Evolutionary conservation across 257 asterid species (phyloP), one percentile per base, ranked within the genome.

Genomic region (Solanum sejunctum): DNA sequence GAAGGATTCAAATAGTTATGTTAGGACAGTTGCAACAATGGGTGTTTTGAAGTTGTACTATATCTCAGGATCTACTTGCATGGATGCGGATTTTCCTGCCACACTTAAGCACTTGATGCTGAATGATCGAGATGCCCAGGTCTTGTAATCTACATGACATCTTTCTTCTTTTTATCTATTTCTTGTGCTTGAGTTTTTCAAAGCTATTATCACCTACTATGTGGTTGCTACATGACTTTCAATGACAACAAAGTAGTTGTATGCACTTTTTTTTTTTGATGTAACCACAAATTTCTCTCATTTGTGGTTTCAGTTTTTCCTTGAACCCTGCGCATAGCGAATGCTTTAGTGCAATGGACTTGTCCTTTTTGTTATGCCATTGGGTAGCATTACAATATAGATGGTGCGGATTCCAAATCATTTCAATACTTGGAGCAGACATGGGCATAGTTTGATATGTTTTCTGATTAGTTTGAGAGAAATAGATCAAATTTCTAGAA

Each of bases 41-140:
- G 99, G 99, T 78, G 98, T 94, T 86, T 89, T 97, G 86, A 97
- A 97, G 93, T 89, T 97, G 72, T 97, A 97, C 87, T 98, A 97
- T 85, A 89, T 95, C 85, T 94, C 99, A 23, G 87, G 93, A 86
- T 87, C 94, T 51, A 95, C 99, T 57, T 97, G 99, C 84, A n/a
- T 94, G 70, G 99, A 97, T 95, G 95, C 98, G 21, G 99, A 95
- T 89, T 94, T 97, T 86, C 98, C 97, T 3, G 91, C 91, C 55
- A 85, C 91, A 84, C 93, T 97, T 83, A 97, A 94, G 92, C 98
- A 95, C 85, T 89, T 95, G 89, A 92, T 97, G 99, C 97, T 97
- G 82, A 90, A 94, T 78, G 99, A 97, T 89, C 92, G 90, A 85
- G 99, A 97, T 88, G 92, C 99, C 63, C 98, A 94, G 98, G 99